A percentile compares a stretch with the other conserved stretches of the same genome.
Conservation (phyloP, 176 grass and related monocot species). For the Raddia guianensis region DNA sequence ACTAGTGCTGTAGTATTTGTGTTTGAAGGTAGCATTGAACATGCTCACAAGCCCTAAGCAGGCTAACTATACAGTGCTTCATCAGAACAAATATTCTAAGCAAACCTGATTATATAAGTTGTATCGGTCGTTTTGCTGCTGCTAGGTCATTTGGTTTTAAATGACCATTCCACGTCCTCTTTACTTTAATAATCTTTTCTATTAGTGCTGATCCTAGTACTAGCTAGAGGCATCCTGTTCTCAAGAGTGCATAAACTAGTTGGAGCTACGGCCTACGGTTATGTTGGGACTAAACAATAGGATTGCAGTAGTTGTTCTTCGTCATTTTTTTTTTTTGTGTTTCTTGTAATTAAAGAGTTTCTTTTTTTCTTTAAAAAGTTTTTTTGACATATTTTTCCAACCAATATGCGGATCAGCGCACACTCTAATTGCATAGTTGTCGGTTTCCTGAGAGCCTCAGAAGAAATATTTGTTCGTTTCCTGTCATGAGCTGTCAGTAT, state of each 20-base stretch:
- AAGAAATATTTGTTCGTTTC: background rate
- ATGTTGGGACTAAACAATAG: background rate
- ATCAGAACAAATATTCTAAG: background rate
- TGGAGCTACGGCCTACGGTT: background rate
- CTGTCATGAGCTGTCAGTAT: background rate
- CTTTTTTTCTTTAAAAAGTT: background rate
- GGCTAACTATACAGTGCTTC: background rate
- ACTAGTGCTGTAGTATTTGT: too few species aligned
- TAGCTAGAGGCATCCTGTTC: background rate
- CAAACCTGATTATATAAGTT: background rate
- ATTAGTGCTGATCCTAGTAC: background rate
- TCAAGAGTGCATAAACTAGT: background rate
- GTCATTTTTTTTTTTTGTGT: background rate
- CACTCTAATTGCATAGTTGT: background rate
- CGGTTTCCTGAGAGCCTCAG: background rate
- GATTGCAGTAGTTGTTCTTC: background rate
- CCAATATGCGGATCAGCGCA: background rate
- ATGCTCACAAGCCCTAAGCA: background rate
- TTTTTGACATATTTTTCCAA: background rate
- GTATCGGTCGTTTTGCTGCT: too few species aligned
- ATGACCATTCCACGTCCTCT: background rate
- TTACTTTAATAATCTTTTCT: background rate
- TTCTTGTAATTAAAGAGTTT: background rate
- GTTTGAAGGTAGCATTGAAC: too few species aligned
- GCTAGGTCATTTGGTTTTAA: background rate